Evolutionary conservation across 2,329 filamentous ascomycete species (phyloP).

Genomic region (Hymenoscyphus salicellus): DNA sequence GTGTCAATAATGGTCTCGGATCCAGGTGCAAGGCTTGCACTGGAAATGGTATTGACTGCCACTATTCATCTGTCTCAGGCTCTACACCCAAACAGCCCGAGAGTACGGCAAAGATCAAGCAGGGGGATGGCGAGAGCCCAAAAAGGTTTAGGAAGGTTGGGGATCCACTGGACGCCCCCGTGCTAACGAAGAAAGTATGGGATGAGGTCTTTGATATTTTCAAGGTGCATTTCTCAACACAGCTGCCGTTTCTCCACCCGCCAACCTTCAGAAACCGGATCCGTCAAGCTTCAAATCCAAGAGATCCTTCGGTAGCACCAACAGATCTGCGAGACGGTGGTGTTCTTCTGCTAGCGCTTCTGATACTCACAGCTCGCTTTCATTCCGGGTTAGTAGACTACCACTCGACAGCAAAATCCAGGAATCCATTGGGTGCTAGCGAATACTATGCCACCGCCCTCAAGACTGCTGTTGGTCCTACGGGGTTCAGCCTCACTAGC

Average conservation of each 20-base stretch:
- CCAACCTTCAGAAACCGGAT: constrained; percentile 58
- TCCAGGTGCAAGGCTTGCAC: constrained; percentile 75
- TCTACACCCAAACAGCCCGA: constrained; percentile 31
- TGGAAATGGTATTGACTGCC: constrained; percentile 67
- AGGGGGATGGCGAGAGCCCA: constrained; percentile 47
- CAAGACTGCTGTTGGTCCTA: constrained; percentile 47
- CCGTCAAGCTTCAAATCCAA: constrained; percentile 40
- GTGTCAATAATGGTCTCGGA: constrained; percentile 64
- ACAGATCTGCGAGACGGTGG: constrained; percentile 45
- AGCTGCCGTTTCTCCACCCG: constrained; percentile 69
- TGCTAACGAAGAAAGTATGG: constrained; percentile 65
- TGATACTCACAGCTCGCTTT: constrained; percentile 67
- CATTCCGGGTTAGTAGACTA: constrained; percentile 59
- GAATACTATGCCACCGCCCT: constrained; percentile 64
- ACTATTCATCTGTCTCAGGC: constrained; percentile 56
- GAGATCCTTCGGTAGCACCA: constrained; percentile 26
- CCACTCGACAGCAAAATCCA: constrained; percentile 29
- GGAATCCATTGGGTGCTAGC: constrained; percentile 55
- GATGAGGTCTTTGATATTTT: constrained; percentile 67
- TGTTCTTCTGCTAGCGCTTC: constrained; percentile 61
- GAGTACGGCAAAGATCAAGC: constrained; percentile 28
- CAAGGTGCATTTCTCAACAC: constrained; percentile 67
- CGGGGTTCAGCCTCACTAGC: constrained; percentile 37
- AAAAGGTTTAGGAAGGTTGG: constrained; percentile 37
- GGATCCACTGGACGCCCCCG: constrained; percentile 57